These are phyloP conservation scores for Aegilops umbellulata DNA, from an alignment of 176 grass and related monocot genomes.

Conservation along the genomic window DNA sequence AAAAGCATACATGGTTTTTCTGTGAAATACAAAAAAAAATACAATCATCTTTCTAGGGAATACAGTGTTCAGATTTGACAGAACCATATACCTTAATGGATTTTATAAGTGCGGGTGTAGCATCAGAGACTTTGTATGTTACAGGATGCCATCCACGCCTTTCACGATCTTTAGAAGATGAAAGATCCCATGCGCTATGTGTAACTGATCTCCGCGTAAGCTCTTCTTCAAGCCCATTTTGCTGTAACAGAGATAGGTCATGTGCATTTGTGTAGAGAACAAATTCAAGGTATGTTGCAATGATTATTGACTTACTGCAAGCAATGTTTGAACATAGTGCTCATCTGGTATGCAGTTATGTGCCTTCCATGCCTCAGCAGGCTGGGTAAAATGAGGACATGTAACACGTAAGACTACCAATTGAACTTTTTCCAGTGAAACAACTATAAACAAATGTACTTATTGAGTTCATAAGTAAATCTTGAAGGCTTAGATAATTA, in stretches of 20 bases:
- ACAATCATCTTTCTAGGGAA: not conserved
- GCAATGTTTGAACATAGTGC: conserved; percentile 97
- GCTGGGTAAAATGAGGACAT: conserved; percentile 44
- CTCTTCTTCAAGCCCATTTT: conserved; percentile 88
- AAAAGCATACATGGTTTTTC: not conserved
- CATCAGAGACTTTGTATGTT: conserved; percentile 84
- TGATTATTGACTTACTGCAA: conserved; percentile 67
- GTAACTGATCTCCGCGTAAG: conserved; percentile 87
- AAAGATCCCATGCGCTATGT: conserved; percentile 84
- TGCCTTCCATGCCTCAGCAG: conserved; percentile 66
- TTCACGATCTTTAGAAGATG: conserved; percentile 92
- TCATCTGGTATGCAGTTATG: conserved; percentile 99
- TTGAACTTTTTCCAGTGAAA: not conserved
- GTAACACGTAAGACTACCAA: conserved; percentile 13
- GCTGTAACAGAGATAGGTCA: conserved; percentile 54
- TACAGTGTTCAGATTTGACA: not conserved
- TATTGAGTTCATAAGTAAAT: not conserved
- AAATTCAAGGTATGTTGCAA: not conserved
- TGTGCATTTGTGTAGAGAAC: conserved; percentile 20
- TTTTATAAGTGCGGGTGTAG: conserved; percentile 70
- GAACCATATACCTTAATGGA: conserved; percentile 72
- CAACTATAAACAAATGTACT: conserved; percentile 9
- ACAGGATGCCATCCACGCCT: conserved; percentile 97
- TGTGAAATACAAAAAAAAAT: not conserved
- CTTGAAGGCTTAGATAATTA: not conserved